Evolutionary conservation across 176 grass and related monocot genomes (phyloP).

Genomic region (Poa pratensis): DNA sequence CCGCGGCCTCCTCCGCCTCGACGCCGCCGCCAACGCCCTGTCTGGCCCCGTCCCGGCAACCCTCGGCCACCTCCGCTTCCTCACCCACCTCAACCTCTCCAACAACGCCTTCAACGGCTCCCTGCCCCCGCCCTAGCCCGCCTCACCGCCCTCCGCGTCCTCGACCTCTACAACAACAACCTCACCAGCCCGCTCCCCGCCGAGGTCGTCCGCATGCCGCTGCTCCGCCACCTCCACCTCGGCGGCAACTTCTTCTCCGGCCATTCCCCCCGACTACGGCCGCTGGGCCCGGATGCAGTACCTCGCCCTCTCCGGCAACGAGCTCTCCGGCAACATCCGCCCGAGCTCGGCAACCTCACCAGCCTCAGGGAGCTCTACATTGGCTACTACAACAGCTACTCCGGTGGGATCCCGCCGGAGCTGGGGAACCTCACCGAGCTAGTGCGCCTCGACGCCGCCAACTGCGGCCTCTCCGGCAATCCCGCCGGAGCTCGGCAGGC

Average conservation of each 20-base stretch:
- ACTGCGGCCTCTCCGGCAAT: constrained; percentile 78
- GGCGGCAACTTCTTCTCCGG: constrained; percentile 77
- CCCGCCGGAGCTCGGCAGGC: constrained; percentile 62
- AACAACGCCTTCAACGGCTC: constrained; percentile 76
- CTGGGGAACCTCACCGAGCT: constrained; percentile 70
- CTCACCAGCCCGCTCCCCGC: constrained; percentile 71
- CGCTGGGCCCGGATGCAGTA: constrained; percentile 47
- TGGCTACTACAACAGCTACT: constrained; percentile 78
- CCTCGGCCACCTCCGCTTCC: constrained; percentile 51
- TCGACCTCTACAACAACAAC: constrained; percentile 91
- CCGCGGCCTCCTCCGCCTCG: constrained; percentile 53
- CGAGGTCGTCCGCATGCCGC: constrained; percentile 54
- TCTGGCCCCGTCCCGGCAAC: constrained; percentile 57
- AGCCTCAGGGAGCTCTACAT: constrained; percentile 72
- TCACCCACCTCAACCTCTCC: constrained; percentile 87
- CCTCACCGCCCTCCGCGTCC: constrained; percentile 51
- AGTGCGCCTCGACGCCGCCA: constrained; percentile 55
- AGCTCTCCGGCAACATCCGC: constrained; percentile 68
- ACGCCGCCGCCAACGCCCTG: constrained; percentile 60
- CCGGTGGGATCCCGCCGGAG: constrained; percentile 58
- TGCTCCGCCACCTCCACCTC: constrained; percentile 71
- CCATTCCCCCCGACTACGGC: constrained; percentile 69
- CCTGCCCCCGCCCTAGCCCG: constrained; percentile 54
- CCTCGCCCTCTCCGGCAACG: constrained; percentile 83
- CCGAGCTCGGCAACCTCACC: constrained; percentile 69